Base-by-base conservation (phyloP, 2,329 filamentous ascomycete species). In the Didymella pinodella region DNA sequence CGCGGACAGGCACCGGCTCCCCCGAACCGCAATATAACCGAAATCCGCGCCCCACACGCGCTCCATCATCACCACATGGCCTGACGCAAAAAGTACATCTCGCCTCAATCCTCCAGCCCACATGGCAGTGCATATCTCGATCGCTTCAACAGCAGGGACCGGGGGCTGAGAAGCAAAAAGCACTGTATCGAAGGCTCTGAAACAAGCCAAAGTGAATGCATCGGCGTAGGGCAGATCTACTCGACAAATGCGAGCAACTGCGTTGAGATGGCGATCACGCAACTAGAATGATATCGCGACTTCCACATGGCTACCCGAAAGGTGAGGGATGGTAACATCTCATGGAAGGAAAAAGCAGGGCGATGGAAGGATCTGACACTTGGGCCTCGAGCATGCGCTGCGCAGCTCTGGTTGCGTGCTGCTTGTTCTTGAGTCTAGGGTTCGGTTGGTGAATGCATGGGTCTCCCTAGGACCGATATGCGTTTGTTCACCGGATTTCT, bases 111-210 rank as follows among this genome's bases (percentile, higher is more conserved):
- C 32, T 18, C 11, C 32, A 18, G 3, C 16, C 32, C 32, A 36
- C 32, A 36, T 36, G 32, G 32, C 32, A 29, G 11, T 11, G 7
- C 28, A 8, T 8, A 2, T 11, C 28, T 29, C 11, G 11, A 29
- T 11, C 28, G 28, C 6, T 29, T 11, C 7, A 29, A 29, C 28
- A 29, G 7, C 28, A 22, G 22, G 11, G 11, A 14, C 14, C 32
- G n/a, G 14, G 32, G n/a, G 4, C 36, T 11, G 38, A 7, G 47
- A 49, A 49, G 47, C 32, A 40, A 49, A 41, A 47, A 47, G 29
- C 31, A 46, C 6, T 1, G n/a, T 3, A 31, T 40, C 8, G 40
- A 52, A 44, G 49, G 7, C 36, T 52, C 18, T 45, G 49, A 45
- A 45, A 45, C 49, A 26, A 26, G 4, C 14, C 14, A 12, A 34